Evolutionary conservation across 192 early-diverging fungal genomes (phyloP).

Genomic region (Podila epigama): DNA sequence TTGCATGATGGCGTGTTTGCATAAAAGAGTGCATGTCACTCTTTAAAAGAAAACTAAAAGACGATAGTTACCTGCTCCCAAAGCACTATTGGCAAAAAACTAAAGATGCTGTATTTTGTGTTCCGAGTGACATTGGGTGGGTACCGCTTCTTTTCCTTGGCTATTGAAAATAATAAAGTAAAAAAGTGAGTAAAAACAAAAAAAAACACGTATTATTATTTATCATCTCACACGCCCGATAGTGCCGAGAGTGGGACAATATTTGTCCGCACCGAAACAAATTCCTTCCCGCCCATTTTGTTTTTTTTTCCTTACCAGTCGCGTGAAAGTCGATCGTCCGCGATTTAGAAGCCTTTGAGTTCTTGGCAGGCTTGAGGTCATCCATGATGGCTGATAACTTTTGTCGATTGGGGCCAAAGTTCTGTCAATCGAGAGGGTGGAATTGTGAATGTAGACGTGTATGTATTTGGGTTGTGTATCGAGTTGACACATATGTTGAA

Average conservation of each 20-base stretch:
- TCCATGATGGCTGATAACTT: slow-evolving; percentile 42
- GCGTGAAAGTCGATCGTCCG: slow-evolving; percentile 57
- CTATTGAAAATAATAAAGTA: slow-evolving; percentile 12
- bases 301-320: slow-evolving; percentile 28
- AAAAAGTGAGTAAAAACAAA: slow-evolving; percentile 5
- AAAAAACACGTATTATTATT: background rate
- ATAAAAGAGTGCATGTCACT: too few species aligned
- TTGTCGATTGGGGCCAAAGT: slow-evolving; percentile 34
- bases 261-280: too few species aligned
- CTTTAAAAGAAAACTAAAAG: too few species aligned
- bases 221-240: too few species aligned
- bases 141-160: slow-evolving; percentile 63
- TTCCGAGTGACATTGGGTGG: slow-evolving; percentile 86
- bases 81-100: slow-evolving; percentile 81
- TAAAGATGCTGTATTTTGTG: slow-evolving; percentile 86
- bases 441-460: too few species aligned
- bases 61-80: slow-evolving; percentile 71
- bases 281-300: too few species aligned
- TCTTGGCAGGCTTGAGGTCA: slow-evolving; percentile 35
- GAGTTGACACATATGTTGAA: too few species aligned
- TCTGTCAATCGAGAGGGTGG: slow-evolving; percentile 1
- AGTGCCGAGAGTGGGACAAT: too few species aligned
- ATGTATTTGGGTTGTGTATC: background rate
- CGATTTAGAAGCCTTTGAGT: slow-evolving; percentile 50
- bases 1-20: too few species aligned